These are phyloP conservation scores for Suillus alpinus DNA, from an alignment of 768 basidiomycete species.

Conservation along the genomic window DNA sequence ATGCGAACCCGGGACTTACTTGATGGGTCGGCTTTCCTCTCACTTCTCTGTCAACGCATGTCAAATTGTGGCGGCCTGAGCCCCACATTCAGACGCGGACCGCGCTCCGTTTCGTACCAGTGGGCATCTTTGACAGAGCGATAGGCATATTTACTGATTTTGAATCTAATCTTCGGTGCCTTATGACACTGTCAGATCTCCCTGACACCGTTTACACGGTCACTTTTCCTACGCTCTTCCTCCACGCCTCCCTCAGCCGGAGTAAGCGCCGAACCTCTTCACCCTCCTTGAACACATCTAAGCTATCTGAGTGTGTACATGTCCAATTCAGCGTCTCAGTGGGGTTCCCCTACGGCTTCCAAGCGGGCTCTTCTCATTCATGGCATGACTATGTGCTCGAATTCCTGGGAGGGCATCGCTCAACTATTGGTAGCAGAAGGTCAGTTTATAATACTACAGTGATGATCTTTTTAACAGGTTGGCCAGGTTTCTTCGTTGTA, in stretches of 20 bases:
- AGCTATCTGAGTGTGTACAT: not conserved
- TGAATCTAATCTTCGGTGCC: not conserved
- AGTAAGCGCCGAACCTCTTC: not conserved
- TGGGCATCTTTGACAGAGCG: too few species aligned
- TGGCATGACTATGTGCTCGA: constrained; percentile 14
- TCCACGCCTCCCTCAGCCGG: not conserved
- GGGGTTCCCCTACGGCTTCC: constrained; percentile 17
- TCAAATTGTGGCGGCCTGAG: not conserved
- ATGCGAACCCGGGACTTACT: not conserved
- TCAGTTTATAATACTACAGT: not conserved
- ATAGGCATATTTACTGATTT: too few species aligned
- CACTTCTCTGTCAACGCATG: not conserved
- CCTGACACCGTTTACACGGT: not conserved
- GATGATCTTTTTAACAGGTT: not conserved
- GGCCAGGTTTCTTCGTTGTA: constrained; percentile 20
- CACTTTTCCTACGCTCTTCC: not conserved
- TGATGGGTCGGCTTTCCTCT: not conserved
- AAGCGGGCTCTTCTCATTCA: constrained; percentile 22
- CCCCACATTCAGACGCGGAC: not conserved
- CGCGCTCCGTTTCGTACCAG: not conserved
- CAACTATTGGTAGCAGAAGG: constrained; percentile 15
- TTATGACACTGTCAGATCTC: not conserved
- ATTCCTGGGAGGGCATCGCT: constrained; percentile 15
- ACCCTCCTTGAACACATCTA: not conserved
- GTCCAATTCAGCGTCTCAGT: constrained; percentile 13